These are phyloP conservation scores for Euphorbia schlechtendalii DNA, from an alignment of 441 rosid genomes.

Conservation along the genomic window DNA sequence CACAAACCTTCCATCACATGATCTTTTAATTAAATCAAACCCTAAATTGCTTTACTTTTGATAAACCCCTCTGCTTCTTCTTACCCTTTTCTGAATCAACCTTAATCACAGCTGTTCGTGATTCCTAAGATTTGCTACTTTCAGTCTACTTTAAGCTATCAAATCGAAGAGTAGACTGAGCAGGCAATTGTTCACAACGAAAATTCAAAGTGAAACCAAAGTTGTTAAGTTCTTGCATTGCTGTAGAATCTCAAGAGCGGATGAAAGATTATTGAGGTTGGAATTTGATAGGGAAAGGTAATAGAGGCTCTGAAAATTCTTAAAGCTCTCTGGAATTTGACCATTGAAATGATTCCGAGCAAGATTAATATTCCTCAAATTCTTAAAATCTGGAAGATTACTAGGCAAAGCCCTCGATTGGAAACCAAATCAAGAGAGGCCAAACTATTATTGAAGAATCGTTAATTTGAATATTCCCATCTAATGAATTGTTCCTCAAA, in stretches of 20 bases:
- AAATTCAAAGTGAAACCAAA: slow-evolving; percentile 58
- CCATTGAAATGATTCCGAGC: slow-evolving; percentile 57
- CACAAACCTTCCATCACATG: too few species aligned
- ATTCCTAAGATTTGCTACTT: too few species aligned
- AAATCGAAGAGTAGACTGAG: slow-evolving; percentile 37
- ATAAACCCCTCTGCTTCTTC: too few species aligned
- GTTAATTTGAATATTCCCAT: slow-evolving; percentile 44
- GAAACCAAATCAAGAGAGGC: slow-evolving; percentile 64
- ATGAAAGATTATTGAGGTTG: slow-evolving; percentile 44
- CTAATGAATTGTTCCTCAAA: slow-evolving; percentile 67
- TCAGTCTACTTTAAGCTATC: slow-evolving; percentile 51
- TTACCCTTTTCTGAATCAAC: too few species aligned
- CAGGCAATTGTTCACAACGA: slow-evolving; percentile 47
- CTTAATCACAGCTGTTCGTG: too few species aligned
- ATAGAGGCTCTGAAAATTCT: slow-evolving; percentile 47
- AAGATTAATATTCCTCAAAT: slow-evolving; percentile 50
- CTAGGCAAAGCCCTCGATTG: slow-evolving; percentile 47
- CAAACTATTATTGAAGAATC: slow-evolving; percentile 54
- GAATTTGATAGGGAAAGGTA: slow-evolving; percentile 57
- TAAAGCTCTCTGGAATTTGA: slow-evolving; percentile 53
- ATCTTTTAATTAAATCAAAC: too few species aligned
- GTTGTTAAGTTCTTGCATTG: slow-evolving; percentile 52
- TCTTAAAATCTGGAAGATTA: slow-evolving; percentile 50
- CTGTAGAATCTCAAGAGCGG: slow-evolving; percentile 50
- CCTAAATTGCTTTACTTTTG: too few species aligned